Base-by-base conservation (phyloP, 1,139 yeast genomes). In the Candida dubliniensis region DNA sequence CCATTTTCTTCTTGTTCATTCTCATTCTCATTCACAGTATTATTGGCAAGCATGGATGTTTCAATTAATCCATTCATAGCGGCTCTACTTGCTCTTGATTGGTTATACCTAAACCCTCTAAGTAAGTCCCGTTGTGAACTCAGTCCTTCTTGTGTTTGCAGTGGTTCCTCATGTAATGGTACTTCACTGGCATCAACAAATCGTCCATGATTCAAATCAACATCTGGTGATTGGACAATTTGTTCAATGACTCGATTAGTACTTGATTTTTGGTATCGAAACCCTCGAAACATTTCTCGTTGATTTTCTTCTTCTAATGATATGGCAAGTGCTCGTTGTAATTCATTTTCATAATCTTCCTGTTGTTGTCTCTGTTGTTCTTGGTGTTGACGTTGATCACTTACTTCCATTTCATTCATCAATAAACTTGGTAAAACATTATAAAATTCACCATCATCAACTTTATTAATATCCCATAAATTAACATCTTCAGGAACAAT, bases 371-470 rank as follows among this genome's bases (percentile, higher is more conserved):
- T 34, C 27, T 34, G 23, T 15, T 25, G 24, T 9, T 33, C 36
- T 37, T 42, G 44, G 18, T 46, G 38, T n/a, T 30, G 34, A 15
- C 36, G 13, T 29, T 37, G 42, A n/a, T 42, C 38, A 32, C 32
- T 18, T 18, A 5, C 39, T 23, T 39, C 39, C 15, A 11, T 12
- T 27, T 38, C 39, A 27, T 37, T 38, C n/a, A 35, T 34, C 4
- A 69, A 46, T 31, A 69, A 53, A 8, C 52, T 57, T 0, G 77
- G 77, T 4, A 71, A 57, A 41, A 67, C 47, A 15, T 57, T 59
- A 43, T 68, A 66, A 47, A 62, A 71, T 30, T 67, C 59, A 23
- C 54, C 42, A 46, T 73, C 78, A 45, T 73, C 77, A 4, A 73
- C 60, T 41, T 64, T 71, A 34, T 61, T 60, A n/a, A 73, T 55